Base-by-base conservation (phyloP, 2,329 filamentous ascomycete species). In the Microcyclosporella mali region DNA sequence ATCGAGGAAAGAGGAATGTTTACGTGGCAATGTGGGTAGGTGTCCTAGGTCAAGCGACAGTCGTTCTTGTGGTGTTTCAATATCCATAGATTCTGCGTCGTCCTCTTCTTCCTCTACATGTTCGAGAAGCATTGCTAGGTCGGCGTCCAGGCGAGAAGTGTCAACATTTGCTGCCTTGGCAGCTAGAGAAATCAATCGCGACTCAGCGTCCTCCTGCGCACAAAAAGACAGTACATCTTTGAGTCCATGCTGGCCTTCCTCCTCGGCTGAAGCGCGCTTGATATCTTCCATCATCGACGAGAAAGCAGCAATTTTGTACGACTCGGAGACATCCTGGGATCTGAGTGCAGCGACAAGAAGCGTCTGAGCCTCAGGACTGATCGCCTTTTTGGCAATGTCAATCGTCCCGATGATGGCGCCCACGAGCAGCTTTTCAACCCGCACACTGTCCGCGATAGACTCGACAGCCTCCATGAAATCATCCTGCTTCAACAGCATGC, bases 401-500 rank as follows among this genome's bases (percentile, higher is more conserved):
- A 82, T 71, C 30, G 82, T 64, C 10, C 81, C 78, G 30, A 86
- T 67, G 47, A 81, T 82, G n/a, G 86, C 70, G 2, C 85, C 84
- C 55, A 84, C 80, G 28, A 82, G 78, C 29, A 90, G 69, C 57
- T 81, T 85, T 52, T 86, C 83, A 11, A 85, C 76, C 11, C 79
- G 74, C 51, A 81, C 82, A 55, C 82, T 76, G 51, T 73, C 71
- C 6, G 79, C 77, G 50, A 88, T 73, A 27, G 79, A 73, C 2
- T 75, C 64, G 1, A 90, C 68, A 10, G 77, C 71, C 30, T 67
- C 66, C n/a, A 77, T 69, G 18, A 88, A 67, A 35, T 79, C 71
- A 0, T 77, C 70, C 15, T 85, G 67, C 49, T 79, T 82, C 47
- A 87, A 67, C 4, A 92, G 65, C 8, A 78, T 78, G 61, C 81